These are phyloP conservation scores for Podospora bellae-mahoneyi DNA, from an alignment of 495 filamentous ascomycete genomes.

Conservation along the genomic window DNA sequence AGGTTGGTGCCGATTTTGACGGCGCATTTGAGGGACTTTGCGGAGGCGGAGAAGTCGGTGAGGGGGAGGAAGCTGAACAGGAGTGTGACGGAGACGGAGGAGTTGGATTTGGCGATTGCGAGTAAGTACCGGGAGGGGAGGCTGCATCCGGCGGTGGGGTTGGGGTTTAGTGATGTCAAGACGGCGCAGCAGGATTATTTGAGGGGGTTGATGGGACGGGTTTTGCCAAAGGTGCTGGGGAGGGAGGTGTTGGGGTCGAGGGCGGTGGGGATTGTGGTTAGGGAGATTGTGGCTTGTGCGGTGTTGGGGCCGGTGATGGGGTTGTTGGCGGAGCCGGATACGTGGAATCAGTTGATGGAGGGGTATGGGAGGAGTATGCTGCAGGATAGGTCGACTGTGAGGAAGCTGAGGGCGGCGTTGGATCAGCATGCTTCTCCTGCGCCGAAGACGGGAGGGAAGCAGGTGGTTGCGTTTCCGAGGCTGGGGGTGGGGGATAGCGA, in stretches of 20 bases:
- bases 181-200: constrained; percentile 82
- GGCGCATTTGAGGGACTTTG: constrained; percentile 85
- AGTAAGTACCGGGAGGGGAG: constrained; percentile 86
- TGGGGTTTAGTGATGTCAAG: constrained; percentile 78
- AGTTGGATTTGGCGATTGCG: constrained; percentile 90
- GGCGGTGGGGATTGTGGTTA: constrained; percentile 72
- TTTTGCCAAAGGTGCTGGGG: constrained; percentile 77
- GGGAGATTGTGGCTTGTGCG: constrained; percentile 79
- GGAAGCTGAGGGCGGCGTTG: constrained; percentile 86
- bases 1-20: constrained; percentile 85
- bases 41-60: constrained; percentile 82
- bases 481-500: constrained; percentile 68
- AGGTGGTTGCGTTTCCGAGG: constrained; percentile 58
- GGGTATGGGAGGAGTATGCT: constrained; percentile 81
- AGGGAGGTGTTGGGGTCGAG: constrained; percentile 64
- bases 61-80: constrained; percentile 82
- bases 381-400: constrained; percentile 93
- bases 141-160: constrained; percentile 81
- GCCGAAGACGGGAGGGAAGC: constrained; percentile 55
- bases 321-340: constrained; percentile 82
- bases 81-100: constrained; percentile 92
- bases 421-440: constrained; percentile 91
- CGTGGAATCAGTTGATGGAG: constrained; percentile 94
- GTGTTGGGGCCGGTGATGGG: constrained; percentile 68
- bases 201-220: constrained; percentile 60